phyloP scores from a whole-genome alignment of 1,284 basidiomycete genomes.

The Melampsora abietis-canadensis region DNA sequence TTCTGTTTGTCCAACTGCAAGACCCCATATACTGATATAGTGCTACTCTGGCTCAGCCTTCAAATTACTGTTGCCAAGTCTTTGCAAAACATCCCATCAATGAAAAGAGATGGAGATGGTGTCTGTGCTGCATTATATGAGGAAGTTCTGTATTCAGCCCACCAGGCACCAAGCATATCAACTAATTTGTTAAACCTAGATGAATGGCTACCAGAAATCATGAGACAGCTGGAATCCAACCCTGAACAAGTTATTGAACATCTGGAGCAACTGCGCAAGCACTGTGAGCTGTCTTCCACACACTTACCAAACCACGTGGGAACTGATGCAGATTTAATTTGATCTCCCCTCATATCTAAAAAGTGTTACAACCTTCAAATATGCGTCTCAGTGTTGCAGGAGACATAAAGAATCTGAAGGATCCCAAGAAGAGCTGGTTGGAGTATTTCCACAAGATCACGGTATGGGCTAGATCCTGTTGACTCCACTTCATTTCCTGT shows the following conservation, averaged over 20 bases:
- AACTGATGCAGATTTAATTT: not conserved
- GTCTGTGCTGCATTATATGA: conserved; percentile 72
- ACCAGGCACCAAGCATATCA: conserved; percentile 70
- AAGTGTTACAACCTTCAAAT: conserved; percentile 74
- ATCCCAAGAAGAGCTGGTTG: conserved; percentile 70
- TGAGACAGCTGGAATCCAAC: conserved; percentile 68
- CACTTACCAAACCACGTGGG: not conserved
- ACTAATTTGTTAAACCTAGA: conserved; percentile 70
- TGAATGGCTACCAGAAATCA: conserved; percentile 74
- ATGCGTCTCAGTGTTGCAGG: conserved; percentile 84
- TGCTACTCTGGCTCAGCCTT: conserved; percentile 59
- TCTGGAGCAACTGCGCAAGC: conserved; percentile 69
- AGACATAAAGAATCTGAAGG: conserved; percentile 68
- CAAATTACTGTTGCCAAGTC: conserved; percentile 83
- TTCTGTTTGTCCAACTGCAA: not conserved
- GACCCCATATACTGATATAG: not conserved
- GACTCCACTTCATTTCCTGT: conserved; percentile 9
- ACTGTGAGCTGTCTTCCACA: conserved; percentile 60
- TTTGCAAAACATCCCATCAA: conserved; percentile 83
- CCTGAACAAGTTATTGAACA: conserved; percentile 70
- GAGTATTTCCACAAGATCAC: conserved; percentile 67
- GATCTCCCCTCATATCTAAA: not conserved
- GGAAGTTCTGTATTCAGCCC: conserved; percentile 63
- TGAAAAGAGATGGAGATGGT: conserved; percentile 82
- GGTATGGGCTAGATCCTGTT: conserved; percentile 56